Base-by-base conservation (phyloP, 441 rosid species). In the Sinapis alba region DNA sequence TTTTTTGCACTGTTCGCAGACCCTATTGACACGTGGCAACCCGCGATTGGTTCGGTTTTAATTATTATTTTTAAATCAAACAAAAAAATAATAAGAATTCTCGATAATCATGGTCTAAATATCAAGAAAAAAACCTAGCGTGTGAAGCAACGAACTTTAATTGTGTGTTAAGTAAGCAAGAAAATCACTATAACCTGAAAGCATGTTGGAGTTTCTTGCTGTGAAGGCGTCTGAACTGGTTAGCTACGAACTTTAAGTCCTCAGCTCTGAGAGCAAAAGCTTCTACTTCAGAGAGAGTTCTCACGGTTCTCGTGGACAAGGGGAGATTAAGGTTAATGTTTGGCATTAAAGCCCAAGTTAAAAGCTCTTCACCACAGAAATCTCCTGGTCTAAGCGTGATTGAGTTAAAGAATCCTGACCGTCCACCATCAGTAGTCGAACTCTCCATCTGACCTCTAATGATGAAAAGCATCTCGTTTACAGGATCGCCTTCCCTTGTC, bases 191-290 rank as follows among this genome's bases (percentile, higher is more conserved):
- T 77, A 5, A 73, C 82, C 98, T 81, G 78, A 93, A 90, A 38
- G 98, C 98, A 68, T 93, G 96, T 62, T 93, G 97, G 43, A 93
- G 84, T 68, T 77, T 86, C 88, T 93, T 90, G 89, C 95, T 91
- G 72, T 88, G 92, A 16, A 91, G 84, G 10, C 92, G 85, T 73
- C 92, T 91, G 71, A 93, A 89, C 66, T 93, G 98, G 78, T 86
- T 88, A 1, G 95, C 87, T 3, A 93, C 97, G 62, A 87, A 88
- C 74, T 88, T 90, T 54, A 93, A 87, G 79, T 90, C 98, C 71
- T 83, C 88, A 0, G 92, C 91, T 53, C 90, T 78, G 20, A 93
- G 90, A 8, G 97, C 94, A 24, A 93, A 90, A 23, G 93, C 97
- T 80, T 89, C 95, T 3, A 88, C 89, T 79, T 93, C 98, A 0